Evolutionary conservation across 169 alveolate genomes (phyloP).

Genomic region (Cryptosporidium parvum): DNA sequence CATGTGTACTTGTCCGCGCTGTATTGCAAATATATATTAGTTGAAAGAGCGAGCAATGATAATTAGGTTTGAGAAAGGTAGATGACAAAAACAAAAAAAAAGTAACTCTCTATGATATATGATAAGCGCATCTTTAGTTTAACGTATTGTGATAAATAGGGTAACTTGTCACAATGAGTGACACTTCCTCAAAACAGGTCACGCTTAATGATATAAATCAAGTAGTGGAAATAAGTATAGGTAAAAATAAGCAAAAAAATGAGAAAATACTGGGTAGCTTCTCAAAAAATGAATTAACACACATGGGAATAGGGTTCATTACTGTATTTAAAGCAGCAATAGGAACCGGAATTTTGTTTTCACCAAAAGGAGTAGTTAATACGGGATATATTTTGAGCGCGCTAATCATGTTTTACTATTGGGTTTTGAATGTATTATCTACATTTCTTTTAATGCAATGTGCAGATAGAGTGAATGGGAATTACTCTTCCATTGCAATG

Average conservation of each 20-base stretch:
- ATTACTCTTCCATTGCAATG: conserved; percentile 60
- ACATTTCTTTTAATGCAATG: conserved; percentile 37
- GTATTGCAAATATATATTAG: conserved; percentile 5
- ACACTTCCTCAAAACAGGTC: not conserved
- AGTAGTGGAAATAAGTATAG: not conserved
- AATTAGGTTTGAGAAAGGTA: not conserved
- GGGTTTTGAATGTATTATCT: conserved; percentile 60
- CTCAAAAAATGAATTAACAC: conserved; percentile 8
- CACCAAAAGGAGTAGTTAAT: conserved; percentile 68
- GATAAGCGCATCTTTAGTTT: not conserved
- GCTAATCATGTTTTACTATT: conserved; percentile 53
- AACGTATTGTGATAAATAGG: not conserved
- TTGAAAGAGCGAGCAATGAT: conserved; percentile 5
- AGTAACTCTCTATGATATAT: not conserved
- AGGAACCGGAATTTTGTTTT: conserved; percentile 71
- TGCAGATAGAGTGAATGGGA: conserved; percentile 44
- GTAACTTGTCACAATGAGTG: conserved; percentile 24
- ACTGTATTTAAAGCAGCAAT: conserved; percentile 74
- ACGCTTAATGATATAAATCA: not conserved
- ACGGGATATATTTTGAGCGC: conserved; percentile 62
- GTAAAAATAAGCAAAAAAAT: not conserved
- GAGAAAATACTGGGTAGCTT: not conserved
- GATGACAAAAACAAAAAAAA: not conserved
- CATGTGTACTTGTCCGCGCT: conserved; percentile 34
- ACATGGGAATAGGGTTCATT: conserved; percentile 58